Evolutionary conservation across 148 eudicot species (phyloP), one percentile per base, ranked within the genome.

Genomic region (Vaccinium vitisidaea): DNA sequence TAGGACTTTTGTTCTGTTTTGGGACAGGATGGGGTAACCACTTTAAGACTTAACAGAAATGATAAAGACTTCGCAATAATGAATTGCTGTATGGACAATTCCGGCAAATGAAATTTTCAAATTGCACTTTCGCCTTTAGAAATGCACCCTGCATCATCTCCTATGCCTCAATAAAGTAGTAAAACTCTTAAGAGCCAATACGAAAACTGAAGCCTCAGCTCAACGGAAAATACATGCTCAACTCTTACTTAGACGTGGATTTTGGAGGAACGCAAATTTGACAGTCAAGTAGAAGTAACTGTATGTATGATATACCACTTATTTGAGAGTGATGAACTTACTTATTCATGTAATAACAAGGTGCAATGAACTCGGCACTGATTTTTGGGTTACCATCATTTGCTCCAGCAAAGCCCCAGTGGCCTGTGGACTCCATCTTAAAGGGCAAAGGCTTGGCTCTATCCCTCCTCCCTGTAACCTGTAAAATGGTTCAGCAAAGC

Each of bases 391-490:
- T 92, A 87, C 81, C 97, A 36, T 91, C 91, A 87, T 96, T 96
- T 83, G 97, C 90, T 87, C 99, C 99, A 79, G 94, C 86, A 89
- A 93, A 96, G 81, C 99, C 99, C 97, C 98, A 93, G 67, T 86
- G 92, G 86, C 98, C 97, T 80, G 91, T 90, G 21, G 92, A 84
- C 81, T 96, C 97, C 90, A 96, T 92, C 89, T 92, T 96, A 88
- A 96, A 96, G 49, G 95, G 92, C 90, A 96, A 89, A 69, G 99
- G 98, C 90, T 92, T 96, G 73, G 99, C 98, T 88, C 99, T 96
- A 75, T 96, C 99, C 91, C 99, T 91, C 87, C 99, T 92, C 79
- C 99, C 99, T 74, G 98, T 96, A 83, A 96, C 99, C 99, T 95
- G 92, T 83, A 77, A 65, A 80, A 56, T 78, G 58, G 69, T 53